These are phyloP conservation scores for Bacterosira constricta DNA, from an alignment of 108 stramenopile species.

Conservation along the genomic window DNA sequence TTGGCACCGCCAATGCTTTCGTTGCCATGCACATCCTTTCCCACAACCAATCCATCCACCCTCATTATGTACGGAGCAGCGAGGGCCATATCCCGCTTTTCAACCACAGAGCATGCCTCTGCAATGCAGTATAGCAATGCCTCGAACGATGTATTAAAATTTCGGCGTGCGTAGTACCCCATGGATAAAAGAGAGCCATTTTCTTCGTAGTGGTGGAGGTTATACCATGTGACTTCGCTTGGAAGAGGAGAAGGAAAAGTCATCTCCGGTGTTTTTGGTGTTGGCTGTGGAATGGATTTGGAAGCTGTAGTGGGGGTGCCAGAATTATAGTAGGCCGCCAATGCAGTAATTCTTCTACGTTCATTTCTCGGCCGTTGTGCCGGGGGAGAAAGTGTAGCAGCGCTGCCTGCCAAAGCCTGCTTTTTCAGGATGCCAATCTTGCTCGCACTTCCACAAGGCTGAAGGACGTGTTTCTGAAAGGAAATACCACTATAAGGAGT, in stretches of 20 bases:
- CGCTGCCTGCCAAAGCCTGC: slow-evolving; percentile 7
- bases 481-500: slow-evolving; percentile 50
- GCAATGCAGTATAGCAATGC: slow-evolving; percentile 69
- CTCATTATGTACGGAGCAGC: slow-evolving; percentile 68
- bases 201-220: slow-evolving; percentile 51
- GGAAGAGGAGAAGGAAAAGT: slow-evolving; percentile 24
- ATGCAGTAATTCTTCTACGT: slow-evolving; percentile 37
- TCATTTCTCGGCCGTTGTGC: slow-evolving; percentile 15
- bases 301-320: not conserved
- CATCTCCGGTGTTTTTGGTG: slow-evolving; percentile 53
- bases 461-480: slow-evolving; percentile 56
- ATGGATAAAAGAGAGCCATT: slow-evolving; percentile 47
- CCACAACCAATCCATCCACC: slow-evolving; percentile 35
- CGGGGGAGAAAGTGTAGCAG: not conserved
- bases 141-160: slow-evolving; percentile 76
- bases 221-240: slow-evolving; percentile 44
- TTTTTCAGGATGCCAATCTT: slow-evolving; percentile 71
- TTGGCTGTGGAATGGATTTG: slow-evolving; percentile 5
- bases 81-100: slow-evolving; percentile 71
- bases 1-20: slow-evolving; percentile 3
- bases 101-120: slow-evolving; percentile 52
- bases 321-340: slow-evolving; percentile 20
- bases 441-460: slow-evolving; percentile 72
- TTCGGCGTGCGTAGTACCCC: slow-evolving; percentile 64
- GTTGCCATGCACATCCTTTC: slow-evolving; percentile 17